These are phyloP conservation scores for Tetrapyrgos nigripes DNA, from an alignment of 1,284 basidiomycete species.

Conservation along the genomic window DNA sequence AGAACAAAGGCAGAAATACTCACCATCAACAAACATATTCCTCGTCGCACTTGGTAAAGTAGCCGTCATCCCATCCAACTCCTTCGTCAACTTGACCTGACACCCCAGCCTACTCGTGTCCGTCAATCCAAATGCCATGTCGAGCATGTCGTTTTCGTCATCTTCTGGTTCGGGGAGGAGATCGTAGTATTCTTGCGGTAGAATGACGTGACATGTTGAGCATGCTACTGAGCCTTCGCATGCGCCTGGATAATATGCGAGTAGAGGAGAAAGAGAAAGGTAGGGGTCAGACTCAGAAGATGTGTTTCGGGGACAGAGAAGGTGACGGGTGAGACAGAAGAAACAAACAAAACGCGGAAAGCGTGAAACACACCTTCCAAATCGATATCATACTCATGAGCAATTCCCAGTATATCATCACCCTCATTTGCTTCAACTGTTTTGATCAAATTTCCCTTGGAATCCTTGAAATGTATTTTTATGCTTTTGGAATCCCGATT, in stretches of 20 bases:
- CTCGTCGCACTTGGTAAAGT: slow-evolving; percentile 91
- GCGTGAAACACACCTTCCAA: slow-evolving; percentile 79
- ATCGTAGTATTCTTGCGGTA: slow-evolving; percentile 86
- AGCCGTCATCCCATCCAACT: slow-evolving; percentile 88
- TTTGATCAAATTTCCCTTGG: slow-evolving; percentile 84
- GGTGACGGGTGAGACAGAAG: neutral
- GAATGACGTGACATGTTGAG: slow-evolving; percentile 96
- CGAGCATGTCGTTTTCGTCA: slow-evolving; percentile 98
- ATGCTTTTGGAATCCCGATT: slow-evolving; percentile 65
- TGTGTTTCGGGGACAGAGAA: neutral
- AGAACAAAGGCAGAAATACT: slow-evolving; percentile 30
- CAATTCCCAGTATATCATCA: slow-evolving; percentile 90
- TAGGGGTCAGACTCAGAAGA: neutral
- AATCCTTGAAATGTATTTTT: slow-evolving; percentile 89
- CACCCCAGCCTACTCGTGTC: slow-evolving; percentile 88
- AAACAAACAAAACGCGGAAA: neutral
- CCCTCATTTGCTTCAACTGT: slow-evolving; percentile 94
- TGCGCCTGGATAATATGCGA: slow-evolving; percentile 63
- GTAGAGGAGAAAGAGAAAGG: neutral
- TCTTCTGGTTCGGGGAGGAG: slow-evolving; percentile 91
- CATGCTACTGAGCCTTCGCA: slow-evolving; percentile 98
- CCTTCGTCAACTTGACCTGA: slow-evolving; percentile 86
- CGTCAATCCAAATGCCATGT: slow-evolving; percentile 96
- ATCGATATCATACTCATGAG: slow-evolving; percentile 97
- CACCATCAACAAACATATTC: slow-evolving; percentile 97